Base-by-base conservation (phyloP, 2,329 filamentous ascomycete species). In the Fusarium globosum region DNA sequence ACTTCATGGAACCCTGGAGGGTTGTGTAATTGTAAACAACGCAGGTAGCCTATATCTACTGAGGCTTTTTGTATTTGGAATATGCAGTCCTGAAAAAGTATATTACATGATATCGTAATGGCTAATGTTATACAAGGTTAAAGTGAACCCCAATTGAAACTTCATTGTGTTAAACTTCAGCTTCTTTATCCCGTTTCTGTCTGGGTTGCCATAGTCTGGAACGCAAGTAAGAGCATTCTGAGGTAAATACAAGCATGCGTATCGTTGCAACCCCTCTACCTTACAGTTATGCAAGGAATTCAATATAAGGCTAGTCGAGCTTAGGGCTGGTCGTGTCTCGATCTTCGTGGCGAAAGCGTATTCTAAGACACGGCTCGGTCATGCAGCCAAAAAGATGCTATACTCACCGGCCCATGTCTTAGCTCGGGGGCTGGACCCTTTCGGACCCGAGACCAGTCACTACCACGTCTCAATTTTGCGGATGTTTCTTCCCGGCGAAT, bases 11-110 rank as follows among this genome's bases (percentile, higher is more conserved):
- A 11, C 9, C 26, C 21, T 15, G 9, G 13, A 46, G 26, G 20
- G 45, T 2, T 46, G 13, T 7, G 7, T 9, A 15, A 6, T 7
- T 28, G 9, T 28, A 46, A 46, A 1, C 12, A 6, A 39, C 23
- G 43, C 6, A 45, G 23, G 45, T 11, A 8, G 26, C 20, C 26
- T 28, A 21, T 7, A 15, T 9, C 13, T 28, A 7, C 9, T 4
- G 26, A 46, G 43, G 18, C 2, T 15, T 46, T 46, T 20, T 2
- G 23, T 46, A 21, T 21, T 2, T 11, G 15, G 4, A 5, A 7
- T 0, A 6, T 28, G 18, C 9, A 2, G 8, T 15, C 43, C 9
- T 21, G 6, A 0, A 21, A 7, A 2, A 28, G 9, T 6, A 21
- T 11, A 21, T 2, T 10, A 5, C 0, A 46, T 7, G 2, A 28